phyloP scores from a whole-genome alignment of 257 asterid species.

The Fraxinus anomala region DNA sequence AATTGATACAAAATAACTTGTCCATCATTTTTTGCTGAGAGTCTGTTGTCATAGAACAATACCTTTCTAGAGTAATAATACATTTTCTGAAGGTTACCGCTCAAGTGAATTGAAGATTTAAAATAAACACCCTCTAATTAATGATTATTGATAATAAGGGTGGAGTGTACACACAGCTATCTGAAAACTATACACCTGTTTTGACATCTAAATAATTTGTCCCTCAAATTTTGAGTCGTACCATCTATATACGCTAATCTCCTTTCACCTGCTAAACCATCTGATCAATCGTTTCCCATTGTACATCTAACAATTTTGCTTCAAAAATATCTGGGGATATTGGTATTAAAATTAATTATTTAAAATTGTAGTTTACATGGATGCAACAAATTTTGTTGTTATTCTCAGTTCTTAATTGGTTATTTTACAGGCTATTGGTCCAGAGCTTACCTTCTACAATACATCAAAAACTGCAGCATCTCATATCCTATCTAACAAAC shows the following conservation, averaged over 20 bases:
- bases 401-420: background rate
- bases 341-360: no score
- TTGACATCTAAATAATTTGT: background rate
- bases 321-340: background rate
- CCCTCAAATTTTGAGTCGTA: background rate
- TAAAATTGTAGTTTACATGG: background rate
- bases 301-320: no score
- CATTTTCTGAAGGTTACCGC: background rate
- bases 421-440: conserved; percentile 81
- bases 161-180: background rate
- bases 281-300: background rate
- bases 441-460: conserved; percentile 93
- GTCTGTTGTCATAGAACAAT: background rate
- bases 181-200: background rate
- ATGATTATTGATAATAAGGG: background rate
- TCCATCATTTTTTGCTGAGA: background rate
- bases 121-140: background rate
- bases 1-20: background rate
- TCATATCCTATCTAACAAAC: conserved; percentile 65
- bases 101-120: background rate
- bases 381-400: background rate
- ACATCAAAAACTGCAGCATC: conserved; percentile 67
- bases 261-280: background rate
- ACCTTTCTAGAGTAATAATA: background rate
- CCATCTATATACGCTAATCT: background rate